phyloP scores from a whole-genome alignment of 2,329 filamentous ascomycete genomes.

The Fusarium chaquense region DNA sequence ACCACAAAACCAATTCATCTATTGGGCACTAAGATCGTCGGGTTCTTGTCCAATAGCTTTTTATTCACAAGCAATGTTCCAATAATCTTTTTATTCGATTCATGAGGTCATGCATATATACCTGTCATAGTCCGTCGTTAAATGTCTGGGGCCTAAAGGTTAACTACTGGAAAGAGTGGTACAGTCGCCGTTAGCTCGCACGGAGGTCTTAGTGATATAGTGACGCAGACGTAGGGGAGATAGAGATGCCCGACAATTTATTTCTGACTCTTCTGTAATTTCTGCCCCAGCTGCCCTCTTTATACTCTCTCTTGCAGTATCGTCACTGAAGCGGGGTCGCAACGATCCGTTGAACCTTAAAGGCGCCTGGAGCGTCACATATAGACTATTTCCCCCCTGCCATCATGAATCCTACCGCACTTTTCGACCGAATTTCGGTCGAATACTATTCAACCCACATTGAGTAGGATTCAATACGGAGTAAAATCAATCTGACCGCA shows the following conservation, averaged over 20 bases:
- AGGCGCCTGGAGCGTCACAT: too few species aligned
- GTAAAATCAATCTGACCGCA: not conserved
- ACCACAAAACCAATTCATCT: not conserved
- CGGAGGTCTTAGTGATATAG: too few species aligned
- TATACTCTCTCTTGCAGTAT: too few species aligned
- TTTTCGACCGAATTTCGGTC: slow-evolving; percentile 1
- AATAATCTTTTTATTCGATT: not conserved
- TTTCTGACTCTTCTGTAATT: too few species aligned
- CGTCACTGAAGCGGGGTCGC: too few species aligned
- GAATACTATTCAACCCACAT: not conserved
- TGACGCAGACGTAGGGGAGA: too few species aligned
- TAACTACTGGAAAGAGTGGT: too few species aligned
- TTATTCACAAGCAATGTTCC: not conserved
- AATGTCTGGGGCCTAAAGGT: too few species aligned
- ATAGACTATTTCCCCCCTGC: not conserved
- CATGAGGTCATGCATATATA: not conserved
- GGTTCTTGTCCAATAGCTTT: accelerated
- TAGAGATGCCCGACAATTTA: too few species aligned
- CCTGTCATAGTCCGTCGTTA: not conserved
- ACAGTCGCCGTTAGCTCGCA: too few species aligned
- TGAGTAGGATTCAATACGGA: not conserved
- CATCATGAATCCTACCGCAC: not conserved
- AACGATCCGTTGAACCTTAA: too few species aligned
- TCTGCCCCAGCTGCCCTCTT: too few species aligned
- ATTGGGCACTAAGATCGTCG: not conserved